phyloP scores from a whole-genome alignment of 768 basidiomycete species.

The Suillus ampliporus region DNA sequence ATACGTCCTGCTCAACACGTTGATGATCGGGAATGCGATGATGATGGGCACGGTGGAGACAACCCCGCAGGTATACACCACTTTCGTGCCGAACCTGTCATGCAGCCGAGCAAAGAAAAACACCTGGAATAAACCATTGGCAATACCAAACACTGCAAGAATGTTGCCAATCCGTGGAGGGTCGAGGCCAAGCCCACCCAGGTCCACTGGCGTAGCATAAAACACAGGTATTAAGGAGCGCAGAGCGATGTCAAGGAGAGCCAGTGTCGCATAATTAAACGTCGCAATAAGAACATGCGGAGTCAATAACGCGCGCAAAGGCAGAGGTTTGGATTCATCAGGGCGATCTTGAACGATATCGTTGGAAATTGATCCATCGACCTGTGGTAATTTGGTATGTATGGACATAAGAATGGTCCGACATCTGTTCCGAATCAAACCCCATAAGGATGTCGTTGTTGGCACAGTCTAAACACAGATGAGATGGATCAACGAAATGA shows the following conservation, averaged over 20 bases:
- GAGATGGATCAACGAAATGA: neutral
- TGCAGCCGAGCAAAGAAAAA: slow-evolving; percentile 64
- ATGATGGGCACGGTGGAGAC: slow-evolving; percentile 50
- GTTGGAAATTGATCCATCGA: neutral
- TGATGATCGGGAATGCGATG: slow-evolving; percentile 50
- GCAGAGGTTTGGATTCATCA: slow-evolving; percentile 34
- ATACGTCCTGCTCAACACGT: slow-evolving; percentile 36
- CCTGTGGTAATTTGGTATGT: neutral
- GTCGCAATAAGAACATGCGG: slow-evolving; percentile 57
- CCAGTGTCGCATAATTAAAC: slow-evolving; percentile 61
- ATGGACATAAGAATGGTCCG: neutral
- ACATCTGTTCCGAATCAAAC: slow-evolving; percentile 34
- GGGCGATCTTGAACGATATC: neutral
- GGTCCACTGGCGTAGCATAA: slow-evolving; percentile 20
- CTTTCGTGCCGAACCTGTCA: slow-evolving; percentile 60
- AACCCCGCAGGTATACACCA: slow-evolving; percentile 49
- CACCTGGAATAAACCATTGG: slow-evolving; percentile 54
- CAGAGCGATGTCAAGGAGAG: slow-evolving; percentile 65
- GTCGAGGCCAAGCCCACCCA: slow-evolving; percentile 19
- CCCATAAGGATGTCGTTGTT: slow-evolving; percentile 36
- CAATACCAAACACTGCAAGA: slow-evolving; percentile 23
- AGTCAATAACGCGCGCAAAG: slow-evolving; percentile 53
- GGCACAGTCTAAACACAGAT: slow-evolving; percentile 5
- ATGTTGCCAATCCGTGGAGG: slow-evolving; percentile 26
- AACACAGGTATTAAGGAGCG: slow-evolving; percentile 44